phyloP scores from a whole-genome alignment of 2,329 filamentous ascomycete species.

The Monilinia fructigena region DNA sequence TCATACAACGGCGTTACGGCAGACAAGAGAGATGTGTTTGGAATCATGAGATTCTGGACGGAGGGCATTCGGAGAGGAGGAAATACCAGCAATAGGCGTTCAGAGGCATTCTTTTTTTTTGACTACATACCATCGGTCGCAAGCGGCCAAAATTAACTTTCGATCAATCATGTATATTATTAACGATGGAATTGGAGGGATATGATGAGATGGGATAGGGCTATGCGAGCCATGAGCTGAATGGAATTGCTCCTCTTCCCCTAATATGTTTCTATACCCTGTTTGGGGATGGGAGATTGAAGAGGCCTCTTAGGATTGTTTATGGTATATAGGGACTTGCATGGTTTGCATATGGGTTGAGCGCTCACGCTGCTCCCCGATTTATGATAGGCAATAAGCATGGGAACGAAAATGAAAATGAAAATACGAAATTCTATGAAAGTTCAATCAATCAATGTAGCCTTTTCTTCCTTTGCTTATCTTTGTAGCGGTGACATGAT shows the following conservation, averaged over 20 bases:
- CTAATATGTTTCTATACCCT: not conserved
- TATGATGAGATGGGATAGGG: not conserved
- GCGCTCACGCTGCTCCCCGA: constrained; percentile 17
- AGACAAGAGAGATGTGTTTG: constrained; percentile 9
- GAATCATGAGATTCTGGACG: constrained; percentile 1
- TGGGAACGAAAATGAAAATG: not conserved
- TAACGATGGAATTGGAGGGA: not conserved
- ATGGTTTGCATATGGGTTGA: constrained; percentile 20
- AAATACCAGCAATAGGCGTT: constrained; percentile 20
- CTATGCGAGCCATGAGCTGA: not conserved
- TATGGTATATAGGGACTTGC: not conserved
- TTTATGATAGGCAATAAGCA: not conserved
- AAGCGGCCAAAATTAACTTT: not conserved
- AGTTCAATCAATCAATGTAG: not conserved
- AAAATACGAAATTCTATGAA: not conserved
- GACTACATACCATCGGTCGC: constrained; percentile 7
- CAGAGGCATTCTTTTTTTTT: constrained; percentile 9
- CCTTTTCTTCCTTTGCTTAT: not conserved
- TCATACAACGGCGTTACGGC: constrained; percentile 17
- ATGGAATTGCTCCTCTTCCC: not conserved
- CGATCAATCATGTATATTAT: constrained; percentile 17
- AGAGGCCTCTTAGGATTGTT: not conserved
- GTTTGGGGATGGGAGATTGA: not conserved
- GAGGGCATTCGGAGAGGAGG: constrained; percentile 7
- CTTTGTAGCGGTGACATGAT: not conserved